These are phyloP conservation scores for Fusarium brevicatenulatum DNA, from an alignment of 2,329 filamentous ascomycete species.

Conservation along the genomic window DNA sequence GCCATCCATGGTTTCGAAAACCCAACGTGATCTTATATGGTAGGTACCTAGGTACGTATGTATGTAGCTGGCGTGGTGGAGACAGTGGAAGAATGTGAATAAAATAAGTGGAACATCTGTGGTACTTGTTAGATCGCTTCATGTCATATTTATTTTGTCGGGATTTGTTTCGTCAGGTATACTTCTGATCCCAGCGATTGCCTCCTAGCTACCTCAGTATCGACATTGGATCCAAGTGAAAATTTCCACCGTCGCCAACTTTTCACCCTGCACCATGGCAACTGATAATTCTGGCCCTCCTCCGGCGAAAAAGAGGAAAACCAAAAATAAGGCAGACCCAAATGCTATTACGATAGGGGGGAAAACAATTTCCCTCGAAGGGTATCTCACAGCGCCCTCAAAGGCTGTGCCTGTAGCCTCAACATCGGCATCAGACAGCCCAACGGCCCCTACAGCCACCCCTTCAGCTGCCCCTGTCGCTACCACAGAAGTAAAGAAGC, in stretches of 20 bases:
- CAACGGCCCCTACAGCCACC: slow-evolving; percentile 1
- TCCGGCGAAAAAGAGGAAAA: slow-evolving; percentile 54
- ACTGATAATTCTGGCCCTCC: slow-evolving; percentile 39
- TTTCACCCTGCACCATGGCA: slow-evolving; percentile 36
- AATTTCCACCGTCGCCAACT: background rate
- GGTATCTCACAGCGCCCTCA: slow-evolving; percentile 57
- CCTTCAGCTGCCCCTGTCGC: background rate
- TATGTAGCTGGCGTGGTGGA: background rate
- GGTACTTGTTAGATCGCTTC: background rate
- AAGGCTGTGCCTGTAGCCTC: slow-evolving; percentile 7
- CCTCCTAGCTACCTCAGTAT: background rate
- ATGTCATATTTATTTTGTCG: background rate
- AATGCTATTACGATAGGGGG: slow-evolving; percentile 59
- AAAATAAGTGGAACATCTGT: background rate
- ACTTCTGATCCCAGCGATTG: background rate
- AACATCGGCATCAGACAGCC: slow-evolving; percentile 4
- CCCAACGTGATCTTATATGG: background rate
- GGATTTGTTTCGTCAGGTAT: background rate
- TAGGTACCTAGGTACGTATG: too few species aligned
- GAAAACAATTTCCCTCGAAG: slow-evolving; percentile 60
- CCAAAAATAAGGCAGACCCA: slow-evolving; percentile 46
- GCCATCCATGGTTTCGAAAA: background rate
- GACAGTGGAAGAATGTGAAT: background rate
- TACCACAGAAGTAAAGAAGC: background rate
- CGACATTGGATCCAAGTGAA: background rate